phyloP scores from a whole-genome alignment of 2,329 filamentous ascomycete genomes.

The Talaromyces atroroseus region DNA sequence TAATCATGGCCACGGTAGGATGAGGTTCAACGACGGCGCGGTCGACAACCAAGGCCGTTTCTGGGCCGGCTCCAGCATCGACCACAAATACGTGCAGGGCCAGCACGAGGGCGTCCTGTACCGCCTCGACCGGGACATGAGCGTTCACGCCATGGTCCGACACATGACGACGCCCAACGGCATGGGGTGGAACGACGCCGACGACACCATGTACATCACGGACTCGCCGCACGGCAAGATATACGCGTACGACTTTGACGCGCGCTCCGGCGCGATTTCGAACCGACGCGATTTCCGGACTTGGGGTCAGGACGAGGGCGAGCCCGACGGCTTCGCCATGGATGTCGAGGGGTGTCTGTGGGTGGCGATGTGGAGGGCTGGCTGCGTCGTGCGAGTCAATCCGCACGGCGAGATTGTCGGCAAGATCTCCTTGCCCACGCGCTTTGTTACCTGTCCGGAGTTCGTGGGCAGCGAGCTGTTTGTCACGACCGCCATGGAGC shows the following conservation, averaged over 20 bases:
- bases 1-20: conserved; percentile 28
- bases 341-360: conserved; percentile 83
- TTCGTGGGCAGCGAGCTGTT: conserved; percentile 71
- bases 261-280: conserved; percentile 56
- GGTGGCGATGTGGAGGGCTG: conserved; percentile 78
- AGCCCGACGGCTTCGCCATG: conserved; percentile 78
- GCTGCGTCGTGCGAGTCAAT: conserved; percentile 68
- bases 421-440: conserved; percentile 69
- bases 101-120: conserved; percentile 61
- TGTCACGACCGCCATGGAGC: conserved; percentile 73
- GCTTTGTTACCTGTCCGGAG: conserved; percentile 72
- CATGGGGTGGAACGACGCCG: conserved; percentile 70
- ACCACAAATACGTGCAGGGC: conserved; percentile 58
- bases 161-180: conserved; percentile 77
- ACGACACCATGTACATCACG: conserved; percentile 74
- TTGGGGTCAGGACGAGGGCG: conserved; percentile 54
- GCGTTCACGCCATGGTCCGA: conserved; percentile 55
- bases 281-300: conserved; percentile 69
- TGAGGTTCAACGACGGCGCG: conserved; percentile 72
- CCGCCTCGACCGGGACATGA: conserved; percentile 60
- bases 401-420: conserved; percentile 66
- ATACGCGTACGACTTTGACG: conserved; percentile 68
- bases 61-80: conserved; percentile 84
- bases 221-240: conserved; percentile 69
- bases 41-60: conserved; percentile 75